A percentile compares a stretch with the other conserved stretches of the same genome.
phyloP scores from a whole-genome alignment of 2,329 filamentous ascomycete species.

The Trichoderma koningii region DNA sequence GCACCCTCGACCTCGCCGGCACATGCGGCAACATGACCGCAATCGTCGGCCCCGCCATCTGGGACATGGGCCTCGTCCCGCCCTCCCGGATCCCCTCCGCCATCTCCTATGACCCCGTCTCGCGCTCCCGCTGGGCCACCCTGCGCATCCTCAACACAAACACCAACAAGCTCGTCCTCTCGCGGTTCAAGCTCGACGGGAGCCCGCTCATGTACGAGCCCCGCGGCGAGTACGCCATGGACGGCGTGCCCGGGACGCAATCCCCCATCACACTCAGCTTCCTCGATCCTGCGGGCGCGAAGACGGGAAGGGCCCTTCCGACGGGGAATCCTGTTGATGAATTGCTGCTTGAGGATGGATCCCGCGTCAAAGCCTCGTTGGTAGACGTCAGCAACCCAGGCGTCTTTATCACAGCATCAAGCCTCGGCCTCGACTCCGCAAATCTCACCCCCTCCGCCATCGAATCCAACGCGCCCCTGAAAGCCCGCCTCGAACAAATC shows the following conservation, averaged over 20 bases:
- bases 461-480: conserved; percentile 47
- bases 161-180: conserved; percentile 63
- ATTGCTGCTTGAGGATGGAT: conserved; percentile 44
- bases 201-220: conserved; percentile 36
- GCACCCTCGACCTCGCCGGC: conserved; percentile 63
- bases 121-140: conserved; percentile 43
- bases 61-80: conserved; percentile 38
- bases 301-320: conserved; percentile 54
- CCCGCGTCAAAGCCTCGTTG: conserved; percentile 54
- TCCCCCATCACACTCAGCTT: conserved; percentile 63
- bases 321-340: conserved; percentile 58
- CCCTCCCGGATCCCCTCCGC: conserved; percentile 4
- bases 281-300: conserved; percentile 62
- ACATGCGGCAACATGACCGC: conserved; percentile 78
- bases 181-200: conserved; percentile 56
- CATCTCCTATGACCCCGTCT: conserved; percentile 33
- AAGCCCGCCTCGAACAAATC: conserved; percentile 56
- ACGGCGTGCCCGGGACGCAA: conserved; percentile 62
- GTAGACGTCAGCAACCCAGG: conserved; percentile 67
- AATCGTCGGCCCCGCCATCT: conserved; percentile 59
- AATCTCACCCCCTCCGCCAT: conserved; percentile 57
- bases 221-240: conserved; percentile 60
- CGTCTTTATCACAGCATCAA: conserved; percentile 59
- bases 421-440: conserved; percentile 51
- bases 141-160: conserved; percentile 72